Percentiles rank a stretch among this genome's conserved stretches.
phyloP scores from a whole-genome alignment of 2,329 filamentous ascomycete species.

The Penicillium sp. region DNA sequence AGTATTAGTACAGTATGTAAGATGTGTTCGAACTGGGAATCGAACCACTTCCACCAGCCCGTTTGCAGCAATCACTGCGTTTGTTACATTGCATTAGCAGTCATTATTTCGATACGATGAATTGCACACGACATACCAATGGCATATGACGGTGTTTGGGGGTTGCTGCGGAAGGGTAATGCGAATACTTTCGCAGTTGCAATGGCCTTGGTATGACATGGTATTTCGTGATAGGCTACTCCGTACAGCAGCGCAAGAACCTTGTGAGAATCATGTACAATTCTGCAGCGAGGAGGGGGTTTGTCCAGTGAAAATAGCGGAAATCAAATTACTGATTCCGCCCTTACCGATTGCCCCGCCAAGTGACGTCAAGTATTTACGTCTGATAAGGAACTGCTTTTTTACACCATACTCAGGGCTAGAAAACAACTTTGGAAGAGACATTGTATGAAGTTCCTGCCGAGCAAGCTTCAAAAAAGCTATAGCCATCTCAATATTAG shows the following conservation, averaged over 20 bases:
- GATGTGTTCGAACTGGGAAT: neutral
- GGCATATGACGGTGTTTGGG: constrained; percentile 17
- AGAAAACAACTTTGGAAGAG: too few relatives aligned
- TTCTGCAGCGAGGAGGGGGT: neutral
- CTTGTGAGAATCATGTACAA: neutral
- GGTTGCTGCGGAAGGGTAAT: constrained; percentile 24
- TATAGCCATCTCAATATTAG: too few relatives aligned
- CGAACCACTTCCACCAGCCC: constrained; percentile 23
- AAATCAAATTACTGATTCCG: neutral
- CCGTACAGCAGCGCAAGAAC: neutral
- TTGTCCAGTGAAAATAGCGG: neutral
- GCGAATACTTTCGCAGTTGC: constrained; percentile 26
- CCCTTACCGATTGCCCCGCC: neutral
- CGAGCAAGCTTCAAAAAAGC: too few relatives aligned
- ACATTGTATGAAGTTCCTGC: too few relatives aligned
- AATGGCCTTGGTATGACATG: constrained; percentile 28
- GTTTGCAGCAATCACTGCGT: constrained; percentile 22
- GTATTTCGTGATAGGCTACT: neutral
- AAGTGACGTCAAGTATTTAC: neutral
- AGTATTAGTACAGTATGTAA: neutral
- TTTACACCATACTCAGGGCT: too few relatives aligned
- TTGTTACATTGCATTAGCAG: neutral
- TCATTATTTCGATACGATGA: neutral
- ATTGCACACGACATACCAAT: constrained; percentile 18
- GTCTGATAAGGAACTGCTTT: neutral